A percentile compares a stretch with the other conserved stretches of the same genome.
These are phyloP conservation scores for Fusarium musae DNA, from an alignment of 2,329 filamentous ascomycete genomes.

Conservation along the genomic window DNA sequence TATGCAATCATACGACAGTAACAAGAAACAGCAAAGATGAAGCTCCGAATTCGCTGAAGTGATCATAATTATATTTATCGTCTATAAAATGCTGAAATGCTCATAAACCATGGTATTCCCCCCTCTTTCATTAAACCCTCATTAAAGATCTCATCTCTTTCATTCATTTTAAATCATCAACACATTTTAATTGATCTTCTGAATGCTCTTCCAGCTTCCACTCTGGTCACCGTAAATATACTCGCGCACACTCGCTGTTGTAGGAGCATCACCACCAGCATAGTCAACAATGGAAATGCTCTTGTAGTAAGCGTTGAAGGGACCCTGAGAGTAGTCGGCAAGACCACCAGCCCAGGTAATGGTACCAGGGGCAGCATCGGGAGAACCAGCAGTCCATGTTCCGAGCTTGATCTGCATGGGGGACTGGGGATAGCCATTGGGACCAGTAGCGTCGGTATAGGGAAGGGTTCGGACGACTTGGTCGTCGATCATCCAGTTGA, in stretches of 20 bases:
- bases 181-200: constrained; percentile 31
- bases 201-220: constrained; percentile 57
- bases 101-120: constrained; percentile 3
- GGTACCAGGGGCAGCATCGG: constrained; percentile 73
- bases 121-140: constrained; percentile 23
- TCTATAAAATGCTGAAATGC: constrained; percentile 7
- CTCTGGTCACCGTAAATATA: constrained; percentile 56
- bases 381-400: constrained; percentile 70
- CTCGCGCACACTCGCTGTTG: constrained; percentile 50
- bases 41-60: neutral
- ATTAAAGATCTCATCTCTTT: neutral
- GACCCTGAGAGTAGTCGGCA: constrained; percentile 56
- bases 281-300: constrained; percentile 58
- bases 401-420: constrained; percentile 78
- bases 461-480: constrained; percentile 68
- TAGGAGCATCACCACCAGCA: constrained; percentile 50
- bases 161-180: constrained; percentile 1
- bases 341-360: constrained; percentile 74
- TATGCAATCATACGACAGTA: neutral
- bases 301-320: constrained; percentile 59
- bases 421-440: constrained; percentile 63
- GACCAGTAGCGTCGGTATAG: constrained; percentile 61
- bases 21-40: neutral
- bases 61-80: constrained; percentile 1
- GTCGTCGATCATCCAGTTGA: constrained; percentile 74